Base-by-base conservation (phyloP, 140 eudicot species). In the Ambrosia hybrid region DNA sequence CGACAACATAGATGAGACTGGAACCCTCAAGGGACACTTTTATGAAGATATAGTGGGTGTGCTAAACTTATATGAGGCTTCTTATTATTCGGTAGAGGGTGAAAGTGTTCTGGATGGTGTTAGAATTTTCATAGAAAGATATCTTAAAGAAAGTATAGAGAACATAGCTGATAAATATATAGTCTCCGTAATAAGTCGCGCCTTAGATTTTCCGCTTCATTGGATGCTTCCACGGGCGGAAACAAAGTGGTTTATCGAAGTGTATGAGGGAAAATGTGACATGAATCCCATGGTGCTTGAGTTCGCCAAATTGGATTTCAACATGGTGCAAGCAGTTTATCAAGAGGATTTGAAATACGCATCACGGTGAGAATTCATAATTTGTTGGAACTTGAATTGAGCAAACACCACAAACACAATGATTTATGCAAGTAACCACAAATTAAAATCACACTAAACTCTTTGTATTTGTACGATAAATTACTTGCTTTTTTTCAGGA, bases 191-290 rank as follows among this genome's bases (percentile, higher is more conserved):
- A 73, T 81, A 65, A 72, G 46, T 2, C 46, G 46, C 39, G 80
- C 78, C 14, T 80, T 74, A 57, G 84, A 80, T 26, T 62, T 74
- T 37, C 84, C 84, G 55, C 55, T 80, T 30, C 76, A 11, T 53
- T 80, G 80, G 80, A 80, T 57, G 59, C 38, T 56, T 15, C 76
- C 37, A 55, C 69, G 84, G 51, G 70, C 62, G 16, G 84, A 80
- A 67, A 72, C 77, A 43, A 72, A 69, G 16, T 78, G 84, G 83
- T 78, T 75, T 57, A 83, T 79, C 12, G 70, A 79, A 61, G 45
- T 73, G 48, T 80, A 76, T 59, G 74, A 55, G 38, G 64, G 3
- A 36, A 70, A 63, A 43, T 6, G 4, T 2, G 37, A 37, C 57
- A 76, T 46, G 68, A 80, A 26, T 9, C 61, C 78, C 0, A 9